A percentile compares a stretch with the other conserved stretches of the same genome.
These are phyloP conservation scores for Vaccinium darrowii DNA, from an alignment of 148 eudicot species.

Conservation along the genomic window DNA sequence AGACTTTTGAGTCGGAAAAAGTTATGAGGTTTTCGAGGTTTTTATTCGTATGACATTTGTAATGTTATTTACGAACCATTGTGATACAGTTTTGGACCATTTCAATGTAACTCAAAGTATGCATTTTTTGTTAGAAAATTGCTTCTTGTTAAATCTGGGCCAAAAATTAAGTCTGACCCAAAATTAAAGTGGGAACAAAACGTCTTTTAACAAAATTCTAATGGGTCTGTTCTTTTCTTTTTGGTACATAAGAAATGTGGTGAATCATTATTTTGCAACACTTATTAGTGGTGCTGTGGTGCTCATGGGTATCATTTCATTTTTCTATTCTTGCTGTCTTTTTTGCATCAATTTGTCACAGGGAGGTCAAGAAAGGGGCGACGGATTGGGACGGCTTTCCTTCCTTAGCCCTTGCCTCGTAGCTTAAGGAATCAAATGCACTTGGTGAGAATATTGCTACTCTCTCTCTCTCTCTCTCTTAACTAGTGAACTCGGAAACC, in stretches of 20 bases:
- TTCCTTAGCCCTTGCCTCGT: neutral
- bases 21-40: too few species aligned
- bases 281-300: neutral
- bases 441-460: neutral
- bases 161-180: neutral
- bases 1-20: too few species aligned
- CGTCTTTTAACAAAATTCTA: neutral
- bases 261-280: neutral
- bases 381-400: neutral
- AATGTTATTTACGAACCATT: too few species aligned
- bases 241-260: too few species aligned
- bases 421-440: neutral
- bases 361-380: neutral
- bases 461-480: neutral
- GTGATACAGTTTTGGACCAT: too few species aligned
- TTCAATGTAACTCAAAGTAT: too few species aligned
- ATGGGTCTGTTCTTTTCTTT: neutral
- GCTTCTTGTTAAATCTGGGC: neutral
- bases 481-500: too few species aligned
- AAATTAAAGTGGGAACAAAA: neutral
- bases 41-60: too few species aligned
- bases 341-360: neutral
- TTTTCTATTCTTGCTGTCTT: neutral
- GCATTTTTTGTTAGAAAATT: too few species aligned
- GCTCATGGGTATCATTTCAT: neutral